Evolutionary conservation across 2,329 filamentous ascomycete species (phyloP), one percentile per base, ranked within the genome.

Genomic region (Nannizzia gypsea): DNA sequence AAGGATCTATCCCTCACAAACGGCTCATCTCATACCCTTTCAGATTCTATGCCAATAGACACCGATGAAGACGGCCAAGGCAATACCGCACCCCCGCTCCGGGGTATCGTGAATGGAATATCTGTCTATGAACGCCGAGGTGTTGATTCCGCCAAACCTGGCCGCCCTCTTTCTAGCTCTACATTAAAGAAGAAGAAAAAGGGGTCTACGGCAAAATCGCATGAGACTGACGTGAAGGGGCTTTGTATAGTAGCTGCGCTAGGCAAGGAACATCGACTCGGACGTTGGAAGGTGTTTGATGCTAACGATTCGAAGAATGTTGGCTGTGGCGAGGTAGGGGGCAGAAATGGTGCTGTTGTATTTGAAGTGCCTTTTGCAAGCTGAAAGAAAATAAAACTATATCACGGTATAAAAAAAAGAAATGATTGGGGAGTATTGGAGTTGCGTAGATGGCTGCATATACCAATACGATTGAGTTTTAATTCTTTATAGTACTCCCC

Each of bases 41-140:
- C 31, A 42, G 54, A 40, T 24, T 17, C 8, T 15, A 56, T 40
- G 36, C 15, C 6, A 9, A 22, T 22, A 17, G 26, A 15, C 26
- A 61, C 60, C 11, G 60, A 61, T 28, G 63, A 65, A 6, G 59
- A 65, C n/a, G 56, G 62, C 24, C 59, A 65, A 46, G 62, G 68
- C 44, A 65, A 67, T 28, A 56, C 61, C 17, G 68, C 67, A 61
- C 71, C 72, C 9, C 68, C 74, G 17, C 79, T 90, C 59, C 82
- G 81, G 66, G 93, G 93, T 46, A 80, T 97, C 6, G 80, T 99
- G 65, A 99, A 97, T 69, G 90, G 89, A 66, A 86, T 99, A 61
- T 83, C 88, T 1, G 81, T 96, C 13, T 90, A 93, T 66, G 93
- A 97, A 72, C 81, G 89, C 17, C 90, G 90, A 20, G 56, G 57